Percentiles rank a stretch among this genome's conserved stretches.
Evolutionary conservation across 1,139 yeast genomes (phyloP).

Genomic region (Sugiyamaella castrensis): DNA sequence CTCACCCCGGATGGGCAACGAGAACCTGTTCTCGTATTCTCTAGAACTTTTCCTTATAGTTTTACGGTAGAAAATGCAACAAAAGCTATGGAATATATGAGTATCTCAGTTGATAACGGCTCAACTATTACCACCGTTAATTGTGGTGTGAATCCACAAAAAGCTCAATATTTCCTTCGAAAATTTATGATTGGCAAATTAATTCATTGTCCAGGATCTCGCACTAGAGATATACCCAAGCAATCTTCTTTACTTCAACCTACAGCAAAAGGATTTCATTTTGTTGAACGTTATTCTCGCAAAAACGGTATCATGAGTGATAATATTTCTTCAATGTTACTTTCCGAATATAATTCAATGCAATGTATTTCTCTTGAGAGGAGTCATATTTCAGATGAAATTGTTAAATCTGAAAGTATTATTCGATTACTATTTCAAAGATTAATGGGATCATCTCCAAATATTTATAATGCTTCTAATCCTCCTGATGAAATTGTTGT

Average conservation of each 20-base stretch:
- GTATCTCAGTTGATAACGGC: slow-evolving; percentile 44
- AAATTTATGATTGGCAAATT: slow-evolving; percentile 65
- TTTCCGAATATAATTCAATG: slow-evolving; percentile 66
- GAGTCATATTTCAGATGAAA: slow-evolving; percentile 55
- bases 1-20: slow-evolving; percentile 38
- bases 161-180: slow-evolving; percentile 51
- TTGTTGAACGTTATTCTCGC: slow-evolving; percentile 59
- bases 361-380: slow-evolving; percentile 67
- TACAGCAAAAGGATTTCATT: slow-evolving; percentile 85
- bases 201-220: slow-evolving; percentile 66
- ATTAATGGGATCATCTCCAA: slow-evolving; percentile 65
- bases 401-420: slow-evolving; percentile 62
- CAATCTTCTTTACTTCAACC: slow-evolving; percentile 55
- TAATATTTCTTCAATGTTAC: slow-evolving; percentile 46
- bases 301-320: slow-evolving; percentile 47
- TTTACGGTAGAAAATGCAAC: slow-evolving; percentile 57
- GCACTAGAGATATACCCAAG: slow-evolving; percentile 35
- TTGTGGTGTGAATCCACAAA: slow-evolving; percentile 53
- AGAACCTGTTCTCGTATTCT: slow-evolving; percentile 21
- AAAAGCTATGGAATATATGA: slow-evolving; percentile 48
- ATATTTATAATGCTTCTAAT: slow-evolving; percentile 61
- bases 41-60: slow-evolving; percentile 45
- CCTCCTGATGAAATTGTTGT: slow-evolving; percentile 37
- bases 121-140: slow-evolving; percentile 54
- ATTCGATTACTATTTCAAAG: slow-evolving; percentile 61